phyloP scores from a whole-genome alignment of 2,329 filamentous ascomycete species.

The Fusarium setosum region DNA sequence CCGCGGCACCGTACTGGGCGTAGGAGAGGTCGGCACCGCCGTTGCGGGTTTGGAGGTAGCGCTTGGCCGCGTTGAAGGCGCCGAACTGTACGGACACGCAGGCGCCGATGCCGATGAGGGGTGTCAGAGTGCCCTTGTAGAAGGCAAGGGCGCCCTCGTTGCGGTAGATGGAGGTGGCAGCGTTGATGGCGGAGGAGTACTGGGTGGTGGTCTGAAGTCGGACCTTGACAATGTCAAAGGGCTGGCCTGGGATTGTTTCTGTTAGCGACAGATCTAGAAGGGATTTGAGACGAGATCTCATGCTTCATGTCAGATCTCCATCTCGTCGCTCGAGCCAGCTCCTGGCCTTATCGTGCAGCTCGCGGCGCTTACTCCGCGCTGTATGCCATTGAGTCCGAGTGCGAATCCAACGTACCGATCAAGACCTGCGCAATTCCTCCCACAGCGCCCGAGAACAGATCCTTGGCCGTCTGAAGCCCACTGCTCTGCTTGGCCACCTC shows the following conservation, averaged over 20 bases:
- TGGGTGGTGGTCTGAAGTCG: slow-evolving; percentile 89
- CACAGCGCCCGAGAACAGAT: slow-evolving; percentile 89
- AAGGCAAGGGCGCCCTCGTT: slow-evolving; percentile 92
- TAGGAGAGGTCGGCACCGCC: slow-evolving; percentile 74
- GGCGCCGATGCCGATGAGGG: slow-evolving; percentile 93
- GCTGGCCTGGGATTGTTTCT: slow-evolving; percentile 64
- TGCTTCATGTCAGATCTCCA: slow-evolving; percentile 17
- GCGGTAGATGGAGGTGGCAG: slow-evolving; percentile 84
- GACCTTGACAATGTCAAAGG: slow-evolving; percentile 96
- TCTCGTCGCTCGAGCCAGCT: slow-evolving; percentile 13
- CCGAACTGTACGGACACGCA: slow-evolving; percentile 99
- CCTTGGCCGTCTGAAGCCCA: slow-evolving; percentile 78
- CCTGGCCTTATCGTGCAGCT: not conserved
- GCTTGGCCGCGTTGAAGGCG: slow-evolving; percentile 92
- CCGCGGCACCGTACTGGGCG: slow-evolving; percentile 87
- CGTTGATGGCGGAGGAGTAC: slow-evolving; percentile 83
- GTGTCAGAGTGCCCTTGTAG: slow-evolving; percentile 98
- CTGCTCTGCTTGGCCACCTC: slow-evolving; percentile 48
- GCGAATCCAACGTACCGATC: slow-evolving; percentile 68
- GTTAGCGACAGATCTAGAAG: slow-evolving; percentile 13
- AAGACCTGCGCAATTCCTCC: slow-evolving; percentile 95
- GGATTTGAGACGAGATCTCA: no score
- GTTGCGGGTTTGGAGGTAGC: slow-evolving; percentile 85
- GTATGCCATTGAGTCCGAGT: not conserved
- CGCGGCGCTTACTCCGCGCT: slow-evolving; percentile 50